These are phyloP conservation scores for Allantophomopsis lycopodina DNA, from an alignment of 2,329 filamentous ascomycete species.

Conservation along the genomic window DNA sequence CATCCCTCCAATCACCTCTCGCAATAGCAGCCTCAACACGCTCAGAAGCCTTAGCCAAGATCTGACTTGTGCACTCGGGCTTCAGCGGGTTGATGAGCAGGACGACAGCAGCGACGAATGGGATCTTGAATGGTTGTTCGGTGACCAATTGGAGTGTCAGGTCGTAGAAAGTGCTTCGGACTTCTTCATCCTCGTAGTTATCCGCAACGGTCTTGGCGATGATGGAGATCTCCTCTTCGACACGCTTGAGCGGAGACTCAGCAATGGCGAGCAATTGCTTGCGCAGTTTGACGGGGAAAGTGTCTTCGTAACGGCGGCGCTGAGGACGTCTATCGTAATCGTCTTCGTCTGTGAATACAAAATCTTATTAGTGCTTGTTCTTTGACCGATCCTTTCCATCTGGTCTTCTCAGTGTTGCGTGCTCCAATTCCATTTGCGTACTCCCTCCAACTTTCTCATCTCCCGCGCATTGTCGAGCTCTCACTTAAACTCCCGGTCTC, in stretches of 20 bases:
- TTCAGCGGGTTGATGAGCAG: conserved; percentile 68
- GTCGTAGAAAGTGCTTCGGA: conserved; percentile 59
- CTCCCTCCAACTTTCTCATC: neutral
- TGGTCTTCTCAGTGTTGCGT: too few species aligned
- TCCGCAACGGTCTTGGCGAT: conserved; percentile 69
- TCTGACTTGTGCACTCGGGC: conserved; percentile 56
- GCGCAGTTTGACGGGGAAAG: conserved; percentile 56
- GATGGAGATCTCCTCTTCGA: conserved; percentile 63
- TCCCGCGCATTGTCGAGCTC: neutral
- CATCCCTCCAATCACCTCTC: conserved; percentile 71
- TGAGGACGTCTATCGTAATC: conserved; percentile 62
- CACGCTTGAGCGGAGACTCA: conserved; percentile 65
- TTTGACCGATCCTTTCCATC: too few species aligned
- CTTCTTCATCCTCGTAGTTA: conserved; percentile 72
- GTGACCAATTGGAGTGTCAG: conserved; percentile 63
- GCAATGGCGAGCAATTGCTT: conserved; percentile 70
- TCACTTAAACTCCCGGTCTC: neutral
- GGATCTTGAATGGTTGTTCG: conserved; percentile 96
- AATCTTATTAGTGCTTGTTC: neutral
- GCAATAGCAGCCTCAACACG: conserved; percentile 54
- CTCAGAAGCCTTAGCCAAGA: conserved; percentile 49
- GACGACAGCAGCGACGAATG: conserved; percentile 76
- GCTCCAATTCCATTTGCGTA: neutral
- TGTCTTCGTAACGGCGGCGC: conserved; percentile 61
- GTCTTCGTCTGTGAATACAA: conserved; percentile 50